Evolutionary conservation across 352 stramenopile species (phyloP).

Genomic region (Globisporangium paroecandrum): DNA sequence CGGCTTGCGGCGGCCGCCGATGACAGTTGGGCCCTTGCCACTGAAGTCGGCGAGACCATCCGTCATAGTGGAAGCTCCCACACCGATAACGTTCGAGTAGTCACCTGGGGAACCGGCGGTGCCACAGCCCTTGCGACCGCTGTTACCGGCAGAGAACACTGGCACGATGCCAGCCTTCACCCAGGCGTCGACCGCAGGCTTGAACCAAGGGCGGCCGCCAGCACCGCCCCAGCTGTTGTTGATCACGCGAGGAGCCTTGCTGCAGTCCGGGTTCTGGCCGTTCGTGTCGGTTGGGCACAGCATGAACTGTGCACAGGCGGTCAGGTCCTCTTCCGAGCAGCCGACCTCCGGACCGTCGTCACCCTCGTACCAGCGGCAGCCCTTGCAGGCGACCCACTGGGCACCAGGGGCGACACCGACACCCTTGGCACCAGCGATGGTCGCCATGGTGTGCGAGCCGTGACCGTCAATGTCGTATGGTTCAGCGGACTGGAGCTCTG

Average conservation of each 20-base stretch:
- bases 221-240: conserved; percentile 24
- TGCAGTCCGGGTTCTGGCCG: conserved; percentile 10
- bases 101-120: conserved; percentile 27
- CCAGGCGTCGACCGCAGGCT: conserved; percentile 19
- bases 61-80: conserved; percentile 24
- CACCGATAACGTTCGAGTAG: conserved; percentile 30
- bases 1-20: conserved; percentile 19
- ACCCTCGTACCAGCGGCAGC: conserved; percentile 13
- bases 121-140: conserved; percentile 19
- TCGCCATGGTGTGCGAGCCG: conserved; percentile 22
- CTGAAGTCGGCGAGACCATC: conserved; percentile 25
- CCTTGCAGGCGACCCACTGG: conserved; percentile 19
- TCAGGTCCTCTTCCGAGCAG: conserved; percentile 11
- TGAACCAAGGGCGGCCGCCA: conserved; percentile 14
- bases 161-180: conserved; percentile 26
- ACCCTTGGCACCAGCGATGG: conserved; percentile 14
- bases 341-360: conserved; percentile 10
- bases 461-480: conserved; percentile 24
- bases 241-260: conserved; percentile 18
- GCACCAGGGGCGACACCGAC: conserved; percentile 21
- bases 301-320: conserved; percentile 11
- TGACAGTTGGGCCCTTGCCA: conserved; percentile 23
- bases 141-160: conserved; percentile 19
- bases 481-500: conserved; percentile 14
- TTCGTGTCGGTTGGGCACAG: conserved; percentile 4